Evolutionary conservation across 768 basidiomycete genomes (phyloP), one percentile per base, ranked within the genome.

Genomic region (Naganishia antarctica): DNA sequence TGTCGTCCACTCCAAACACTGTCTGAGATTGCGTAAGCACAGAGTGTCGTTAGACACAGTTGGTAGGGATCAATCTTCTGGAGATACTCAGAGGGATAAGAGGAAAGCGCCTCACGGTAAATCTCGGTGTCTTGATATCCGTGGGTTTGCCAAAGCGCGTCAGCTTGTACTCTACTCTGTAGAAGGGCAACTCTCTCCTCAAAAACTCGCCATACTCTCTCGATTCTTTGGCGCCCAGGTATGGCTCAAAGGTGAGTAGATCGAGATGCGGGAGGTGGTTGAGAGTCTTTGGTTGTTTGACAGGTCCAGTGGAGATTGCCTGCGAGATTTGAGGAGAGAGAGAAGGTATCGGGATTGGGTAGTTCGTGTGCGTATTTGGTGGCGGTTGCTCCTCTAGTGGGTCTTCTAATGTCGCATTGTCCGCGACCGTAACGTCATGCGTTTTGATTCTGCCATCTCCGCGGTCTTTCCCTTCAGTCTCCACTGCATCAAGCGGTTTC

Each of bases 1-100:
- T 74, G 23, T 61, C 41, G 61, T 76, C 75, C 37, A 74, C 74
- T n/a, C 75, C 75, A 67, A 73, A 76, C 3, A 76, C 75, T 0
- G 75, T 74, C 61, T 62, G 44, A n/a, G n/a, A n/a, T n/a, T n/a
- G n/a, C n/a, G n/a, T n/a, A n/a, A n/a, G n/a, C n/a, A n/a, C n/a
- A n/a, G n/a, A n/a, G n/a, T n/a, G n/a, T n/a, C n/a, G n/a, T n/a
- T n/a, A n/a, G n/a, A n/a, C 34, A 37, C 18, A 51, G 3, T 23
- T 2, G 21, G 13, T 26, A 13, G 12, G 18, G 7, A 25, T 48
- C 11, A 48, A 13, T 8, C 7, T 9, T 25, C 21, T 25, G 8
- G 46, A 23, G 13, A 25, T 2, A 25, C 21, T 13, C 16, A 29
- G 31, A 16, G 5, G 32, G 31, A 31, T 4, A 21, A 13, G 3